These are phyloP conservation scores for Baudoinia panamericana DNA, from an alignment of 495 filamentous ascomycete genomes.

Conservation along the genomic window DNA sequence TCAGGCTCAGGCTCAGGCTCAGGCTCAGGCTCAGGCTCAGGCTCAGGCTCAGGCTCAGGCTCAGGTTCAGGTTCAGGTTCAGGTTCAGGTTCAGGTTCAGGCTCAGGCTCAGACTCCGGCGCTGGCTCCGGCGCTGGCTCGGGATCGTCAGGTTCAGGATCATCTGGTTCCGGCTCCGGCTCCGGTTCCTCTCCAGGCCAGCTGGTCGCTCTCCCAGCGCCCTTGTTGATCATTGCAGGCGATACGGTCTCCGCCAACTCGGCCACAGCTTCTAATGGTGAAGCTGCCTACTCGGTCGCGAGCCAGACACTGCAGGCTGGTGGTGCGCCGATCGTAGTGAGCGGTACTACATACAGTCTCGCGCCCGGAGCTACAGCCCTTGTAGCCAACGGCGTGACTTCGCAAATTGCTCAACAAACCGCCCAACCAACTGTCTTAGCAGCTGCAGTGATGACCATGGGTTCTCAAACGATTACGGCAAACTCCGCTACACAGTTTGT, in stretches of 20 bases:
- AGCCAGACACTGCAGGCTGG: constrained; percentile 22
- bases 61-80: not conserved
- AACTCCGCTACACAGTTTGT: constrained; percentile 29
- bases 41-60: too few relatives aligned
- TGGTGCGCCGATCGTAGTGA: constrained; percentile 17
- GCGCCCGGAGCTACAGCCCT: constrained; percentile 20
- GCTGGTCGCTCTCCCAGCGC: too few relatives aligned
- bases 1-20: too few relatives aligned
- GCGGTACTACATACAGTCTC: constrained; percentile 23
- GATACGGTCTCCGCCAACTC: constrained; percentile 9
- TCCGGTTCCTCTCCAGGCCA: not conserved
- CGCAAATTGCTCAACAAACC: too few relatives aligned
- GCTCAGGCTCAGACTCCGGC: not conserved
- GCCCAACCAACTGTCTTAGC: too few relatives aligned
- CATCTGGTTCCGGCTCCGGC: not conserved
- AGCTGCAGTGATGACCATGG: constrained; percentile 21
- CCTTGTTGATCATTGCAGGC: constrained; percentile 11
- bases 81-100: not conserved
- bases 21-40: too few relatives aligned
- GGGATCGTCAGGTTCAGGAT: too few relatives aligned
- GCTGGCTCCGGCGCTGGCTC: too few relatives aligned
- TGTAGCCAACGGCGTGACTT: constrained; percentile 14
- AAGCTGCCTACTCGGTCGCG: constrained; percentile 19
- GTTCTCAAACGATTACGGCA: constrained; percentile 22
- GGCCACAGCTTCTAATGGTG: constrained; percentile 6